A percentile compares a stretch with the other conserved stretches of the same genome.
phyloP scores from a whole-genome alignment of 164 flowering plant species.

The Kalanchoe fedtschenkoi region DNA sequence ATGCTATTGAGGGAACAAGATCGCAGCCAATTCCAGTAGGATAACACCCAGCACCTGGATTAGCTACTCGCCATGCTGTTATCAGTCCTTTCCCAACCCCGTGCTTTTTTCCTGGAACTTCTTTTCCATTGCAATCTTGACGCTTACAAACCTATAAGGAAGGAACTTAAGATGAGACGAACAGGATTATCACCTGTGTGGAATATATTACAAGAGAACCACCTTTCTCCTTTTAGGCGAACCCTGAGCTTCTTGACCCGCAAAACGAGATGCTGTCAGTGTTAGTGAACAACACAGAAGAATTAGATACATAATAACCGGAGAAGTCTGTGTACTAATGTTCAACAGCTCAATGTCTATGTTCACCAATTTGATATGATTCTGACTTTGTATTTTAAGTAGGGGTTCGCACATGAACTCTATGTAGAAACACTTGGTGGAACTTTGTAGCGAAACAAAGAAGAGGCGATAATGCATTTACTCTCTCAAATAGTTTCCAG shows the following conservation, averaged over 20 bases:
- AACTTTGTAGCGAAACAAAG: not conserved
- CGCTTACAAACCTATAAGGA: slow-evolving; percentile 1
- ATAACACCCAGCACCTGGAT: slow-evolving; percentile 32
- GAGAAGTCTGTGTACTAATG: not conserved
- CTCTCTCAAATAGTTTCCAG: too few relatives aligned
- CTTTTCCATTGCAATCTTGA: slow-evolving; percentile 13
- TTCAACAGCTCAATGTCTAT: too few relatives aligned
- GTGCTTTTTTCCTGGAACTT: slow-evolving; percentile 32
- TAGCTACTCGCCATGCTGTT: slow-evolving; percentile 52
- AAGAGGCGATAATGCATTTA: not conserved
- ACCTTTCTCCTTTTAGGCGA: slow-evolving; percentile 58
- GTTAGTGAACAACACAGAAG: not conserved
- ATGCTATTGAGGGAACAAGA: slow-evolving; percentile 7
- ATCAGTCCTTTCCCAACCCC: slow-evolving; percentile 83
- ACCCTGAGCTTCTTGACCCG: slow-evolving; percentile 24
- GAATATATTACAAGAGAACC: slow-evolving; percentile 9
- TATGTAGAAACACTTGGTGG: not conserved
- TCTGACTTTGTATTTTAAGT: too few relatives aligned
- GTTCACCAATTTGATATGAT: too few relatives aligned
- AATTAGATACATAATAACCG: not conserved
- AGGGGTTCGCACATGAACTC: too few relatives aligned
- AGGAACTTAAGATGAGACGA: not conserved
- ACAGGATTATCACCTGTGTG: not conserved
- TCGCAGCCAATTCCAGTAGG: slow-evolving; percentile 27
- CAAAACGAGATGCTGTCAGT: slow-evolving; percentile 17